Evolutionary conservation across 495 filamentous ascomycete genomes (phyloP).

Genomic region (Trichoderma reesei): DNA sequence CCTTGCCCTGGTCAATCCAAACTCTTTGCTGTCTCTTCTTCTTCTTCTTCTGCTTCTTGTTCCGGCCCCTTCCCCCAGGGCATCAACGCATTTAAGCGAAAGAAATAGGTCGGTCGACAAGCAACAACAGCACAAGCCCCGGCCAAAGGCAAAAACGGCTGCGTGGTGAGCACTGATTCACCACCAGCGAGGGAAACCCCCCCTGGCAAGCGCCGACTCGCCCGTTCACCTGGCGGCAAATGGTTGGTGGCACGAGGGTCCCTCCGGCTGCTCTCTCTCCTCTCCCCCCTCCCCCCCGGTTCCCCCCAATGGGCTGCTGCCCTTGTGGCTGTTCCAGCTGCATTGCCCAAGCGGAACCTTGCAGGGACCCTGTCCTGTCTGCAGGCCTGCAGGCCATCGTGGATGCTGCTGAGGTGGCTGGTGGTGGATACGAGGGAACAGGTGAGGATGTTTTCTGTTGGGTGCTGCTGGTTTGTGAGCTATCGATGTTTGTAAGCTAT

Average conservation of each 20-base stretch:
- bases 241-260: slow-evolving; percentile 4
- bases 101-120: too few species aligned
- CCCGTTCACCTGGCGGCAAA: neutral
- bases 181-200: neutral
- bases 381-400: neutral
- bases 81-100: slow-evolving; percentile 3
- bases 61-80: neutral
- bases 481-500: neutral
- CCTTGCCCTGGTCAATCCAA: too few species aligned
- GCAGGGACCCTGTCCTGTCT: neutral
- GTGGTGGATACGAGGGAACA: neutral
- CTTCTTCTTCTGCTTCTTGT: neutral
- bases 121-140: too few species aligned
- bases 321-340: too few species aligned
- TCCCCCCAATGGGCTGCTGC: too few species aligned
- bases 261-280: too few species aligned
- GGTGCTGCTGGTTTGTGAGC: neutral
- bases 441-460: neutral
- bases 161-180: neutral
- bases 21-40: neutral
- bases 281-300: too few species aligned
- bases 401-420: neutral
- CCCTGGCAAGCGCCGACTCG: neutral
- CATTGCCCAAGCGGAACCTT: neutral
- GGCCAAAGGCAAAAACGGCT: neutral